Evolutionary conservation across 176 grass and related monocot species (phyloP).

Genomic region (Hordeum marinum): DNA sequence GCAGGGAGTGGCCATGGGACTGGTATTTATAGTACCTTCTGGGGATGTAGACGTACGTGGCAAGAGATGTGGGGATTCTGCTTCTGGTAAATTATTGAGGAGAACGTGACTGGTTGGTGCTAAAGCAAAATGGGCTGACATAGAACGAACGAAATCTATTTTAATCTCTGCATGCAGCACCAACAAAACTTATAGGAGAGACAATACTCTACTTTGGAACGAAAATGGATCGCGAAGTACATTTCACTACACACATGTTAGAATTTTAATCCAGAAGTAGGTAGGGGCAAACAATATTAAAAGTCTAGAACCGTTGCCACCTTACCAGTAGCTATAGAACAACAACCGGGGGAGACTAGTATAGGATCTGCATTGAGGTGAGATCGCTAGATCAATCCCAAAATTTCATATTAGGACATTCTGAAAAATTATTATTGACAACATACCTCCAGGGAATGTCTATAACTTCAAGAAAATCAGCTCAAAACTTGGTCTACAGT

Average conservation of each 20-base stretch:
- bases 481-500: too few relatives aligned
- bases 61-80: constrained; percentile 15
- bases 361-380: neutral
- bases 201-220: neutral
- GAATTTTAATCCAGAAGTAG: neutral
- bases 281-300: neutral
- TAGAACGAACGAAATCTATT: neutral
- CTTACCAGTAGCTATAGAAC: neutral
- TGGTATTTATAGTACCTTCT: constrained; percentile 32
- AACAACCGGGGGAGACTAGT: neutral
- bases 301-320: neutral
- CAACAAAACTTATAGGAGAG: neutral
- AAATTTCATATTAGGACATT: too few relatives aligned
- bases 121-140: neutral
- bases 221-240: neutral
- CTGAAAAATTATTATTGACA: too few relatives aligned
- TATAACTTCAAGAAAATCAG: too few relatives aligned
- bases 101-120: constrained; percentile 44
- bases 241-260: neutral
- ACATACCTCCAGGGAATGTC: too few relatives aligned
- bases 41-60: constrained; percentile 15
- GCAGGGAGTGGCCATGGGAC: neutral
- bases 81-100: constrained; percentile 29
- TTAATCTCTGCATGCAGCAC: neutral
- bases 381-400: too few relatives aligned